These are phyloP conservation scores for Blastobotrys mokoenaii DNA, from an alignment of 805 yeast species.

Conservation along the genomic window DNA sequence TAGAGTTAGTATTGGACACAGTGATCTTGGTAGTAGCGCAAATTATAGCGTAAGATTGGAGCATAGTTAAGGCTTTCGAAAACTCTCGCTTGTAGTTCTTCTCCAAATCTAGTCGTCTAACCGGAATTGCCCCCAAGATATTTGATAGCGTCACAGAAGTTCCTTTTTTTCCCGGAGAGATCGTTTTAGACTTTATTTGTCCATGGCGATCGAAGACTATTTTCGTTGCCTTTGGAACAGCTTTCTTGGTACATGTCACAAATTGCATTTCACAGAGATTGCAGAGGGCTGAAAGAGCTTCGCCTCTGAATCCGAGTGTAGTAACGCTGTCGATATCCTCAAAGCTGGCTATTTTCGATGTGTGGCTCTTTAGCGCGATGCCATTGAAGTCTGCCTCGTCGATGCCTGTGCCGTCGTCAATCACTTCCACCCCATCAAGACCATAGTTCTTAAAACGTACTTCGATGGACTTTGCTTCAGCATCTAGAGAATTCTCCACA, in stretches of 20 bases:
- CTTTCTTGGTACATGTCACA: conserved; percentile 35
- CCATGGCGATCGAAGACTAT: conserved; percentile 55
- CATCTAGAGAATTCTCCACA: conserved; percentile 82
- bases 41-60: conserved; percentile 65
- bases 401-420: conserved; percentile 73
- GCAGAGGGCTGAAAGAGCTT: conserved; percentile 52
- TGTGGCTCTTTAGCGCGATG: conserved; percentile 42
- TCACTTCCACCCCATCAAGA: conserved; percentile 56
- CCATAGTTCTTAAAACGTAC: conserved; percentile 66
- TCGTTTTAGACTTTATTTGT: conserved; percentile 29
- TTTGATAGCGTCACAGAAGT: conserved; percentile 53
- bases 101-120: conserved; percentile 63
- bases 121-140: conserved; percentile 68
- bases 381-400: conserved; percentile 35
- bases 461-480: conserved; percentile 60
- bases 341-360: conserved; percentile 43
- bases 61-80: conserved; percentile 49
- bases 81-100: conserved; percentile 66
- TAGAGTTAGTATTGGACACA: conserved; percentile 41
- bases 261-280: conserved; percentile 40
- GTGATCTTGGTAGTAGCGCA: conserved; percentile 49
- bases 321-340: conserved; percentile 32
- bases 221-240: conserved; percentile 48
- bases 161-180: conserved; percentile 53
- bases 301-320: conserved; percentile 68